Evolutionary conservation across 225 moss, liverwort and hornwort genomes (phyloP), one percentile per base, ranked within the genome.

Genomic region (Straminergon stramineum): DNA sequence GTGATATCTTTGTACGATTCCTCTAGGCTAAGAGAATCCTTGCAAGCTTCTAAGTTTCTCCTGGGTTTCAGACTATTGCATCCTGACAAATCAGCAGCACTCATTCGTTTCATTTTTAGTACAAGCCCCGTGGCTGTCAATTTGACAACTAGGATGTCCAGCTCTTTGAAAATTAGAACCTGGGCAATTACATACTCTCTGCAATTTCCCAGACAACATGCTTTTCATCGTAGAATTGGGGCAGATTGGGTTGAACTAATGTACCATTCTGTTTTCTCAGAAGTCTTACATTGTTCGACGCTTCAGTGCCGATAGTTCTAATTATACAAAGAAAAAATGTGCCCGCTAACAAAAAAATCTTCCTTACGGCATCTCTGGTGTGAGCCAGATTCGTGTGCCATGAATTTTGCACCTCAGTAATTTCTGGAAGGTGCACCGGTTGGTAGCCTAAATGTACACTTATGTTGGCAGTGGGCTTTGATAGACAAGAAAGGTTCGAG

Each of bases 401-500:
- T 74, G 74, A 22, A 52, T 68, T 64, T 35, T 10, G 81, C 81
- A 74, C 90, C 64, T 73, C 86, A 90, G 86, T 5, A 86, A 63
- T 86, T 81, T 65, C 89, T 88, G 84, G 60, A 85, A 66, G 64
- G 88, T 45, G 74, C 48, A 48, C 58, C 32, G 41, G 63, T 45
- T 30, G 79, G 52, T 57, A 74, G 68, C 89, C 85, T 81, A 67
- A 84, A 56, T 84, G 67, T 86, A 68, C 65, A 91, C 55, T 88
- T 84, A 80, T 6, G 75, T 65, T 81, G 74, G 82, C 83, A 89
- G 83, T 90, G 91, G 84, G 57, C 84, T 92, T 64, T 89, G 94
- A 88, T 99, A 99, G 87, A 99, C 96, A 90, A 99, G 88, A 90
- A 99, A 99, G 70, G 95, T 91, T 32, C 86, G 69, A 68, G 96